A percentile compares a stretch with the other conserved stretches of the same genome.
These are phyloP conservation scores for Boletus edulis DNA, from an alignment of 768 basidiomycete species.

Conservation along the genomic window DNA sequence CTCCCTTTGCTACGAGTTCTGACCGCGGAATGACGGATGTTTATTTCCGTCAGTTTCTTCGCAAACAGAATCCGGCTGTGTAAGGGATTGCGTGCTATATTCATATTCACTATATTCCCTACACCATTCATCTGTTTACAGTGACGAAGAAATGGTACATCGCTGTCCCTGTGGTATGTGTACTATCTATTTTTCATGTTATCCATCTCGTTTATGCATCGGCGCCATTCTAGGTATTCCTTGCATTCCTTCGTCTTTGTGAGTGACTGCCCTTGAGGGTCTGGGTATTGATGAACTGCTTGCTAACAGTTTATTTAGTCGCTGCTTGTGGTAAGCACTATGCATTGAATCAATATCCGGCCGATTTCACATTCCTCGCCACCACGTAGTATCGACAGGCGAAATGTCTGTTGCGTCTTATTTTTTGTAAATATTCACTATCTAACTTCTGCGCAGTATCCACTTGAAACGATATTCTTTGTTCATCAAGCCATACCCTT, in stretches of 20 bases:
- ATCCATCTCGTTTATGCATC: neutral
- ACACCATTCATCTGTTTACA: conserved; percentile 9
- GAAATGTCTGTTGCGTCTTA: conserved; percentile 23
- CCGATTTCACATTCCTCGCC: neutral
- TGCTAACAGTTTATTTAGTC: conserved; percentile 19
- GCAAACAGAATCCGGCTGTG: conserved; percentile 33
- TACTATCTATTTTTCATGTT: neutral
- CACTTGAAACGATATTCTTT: conserved; percentile 27
- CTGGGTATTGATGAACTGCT: neutral
- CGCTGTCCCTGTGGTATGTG: conserved; percentile 28
- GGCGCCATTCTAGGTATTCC: conserved; percentile 18
- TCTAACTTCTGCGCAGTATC: conserved; percentile 13
- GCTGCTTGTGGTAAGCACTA: conserved; percentile 29
- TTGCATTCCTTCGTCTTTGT: conserved; percentile 34
- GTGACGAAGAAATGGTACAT: conserved; percentile 34
- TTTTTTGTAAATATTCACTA: neutral
- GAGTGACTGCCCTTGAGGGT: conserved; percentile 9
- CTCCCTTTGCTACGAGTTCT: too few species aligned
- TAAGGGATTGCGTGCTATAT: conserved; percentile 6
- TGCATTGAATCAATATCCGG: neutral
- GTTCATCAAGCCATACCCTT: conserved; percentile 32
- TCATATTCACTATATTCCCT: neutral
- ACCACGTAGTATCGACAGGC: conserved; percentile 25
- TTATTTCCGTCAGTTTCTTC: conserved; percentile 22
- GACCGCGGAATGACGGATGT: neutral